These are phyloP conservation scores for Potentilla sterilis DNA, from an alignment of 306 rosid species.

Conservation along the genomic window DNA sequence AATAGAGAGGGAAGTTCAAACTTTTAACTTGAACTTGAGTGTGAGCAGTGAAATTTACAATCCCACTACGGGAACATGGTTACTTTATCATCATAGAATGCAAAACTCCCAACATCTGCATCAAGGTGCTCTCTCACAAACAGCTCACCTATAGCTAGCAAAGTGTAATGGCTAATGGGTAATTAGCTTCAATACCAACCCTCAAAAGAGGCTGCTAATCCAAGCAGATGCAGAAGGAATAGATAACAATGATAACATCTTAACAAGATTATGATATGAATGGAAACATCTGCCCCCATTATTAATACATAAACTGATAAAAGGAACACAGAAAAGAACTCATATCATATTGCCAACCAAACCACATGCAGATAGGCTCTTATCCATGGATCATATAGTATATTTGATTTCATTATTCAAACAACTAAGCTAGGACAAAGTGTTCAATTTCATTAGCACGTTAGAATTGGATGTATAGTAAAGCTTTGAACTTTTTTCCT, in stretches of 20 bases:
- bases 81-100: conserved; percentile 3
- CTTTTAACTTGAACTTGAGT: background rate
- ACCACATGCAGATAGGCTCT: conserved; percentile 29
- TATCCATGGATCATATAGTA: conserved; percentile 25
- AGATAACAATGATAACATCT: background rate
- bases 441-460: conserved; percentile 22
- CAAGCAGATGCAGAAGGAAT: background rate
- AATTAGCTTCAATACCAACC: conserved; percentile 24
- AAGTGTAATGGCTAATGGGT: conserved; percentile 30
- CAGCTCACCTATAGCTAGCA: conserved; percentile 47
- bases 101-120: conserved; percentile 40
- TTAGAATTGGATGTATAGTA: conserved; percentile 30
- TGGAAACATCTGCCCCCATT: conserved; percentile 15
- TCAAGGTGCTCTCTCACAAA: conserved; percentile 44
- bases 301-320: background rate
- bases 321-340: background rate
- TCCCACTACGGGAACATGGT: background rate
- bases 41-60: background rate
- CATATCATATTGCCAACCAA: conserved; percentile 25
- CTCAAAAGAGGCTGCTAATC: background rate
- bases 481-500: conserved; percentile 8
- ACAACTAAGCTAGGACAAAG: conserved; percentile 9
- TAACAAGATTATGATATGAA: conserved; percentile 2
- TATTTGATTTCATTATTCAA: conserved; percentile 21
- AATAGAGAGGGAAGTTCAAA: background rate